Evolutionary conservation across 1,284 basidiomycete genomes (phyloP), one percentile per base, ranked within the genome.

Genomic region (Trametes pubescens): DNA sequence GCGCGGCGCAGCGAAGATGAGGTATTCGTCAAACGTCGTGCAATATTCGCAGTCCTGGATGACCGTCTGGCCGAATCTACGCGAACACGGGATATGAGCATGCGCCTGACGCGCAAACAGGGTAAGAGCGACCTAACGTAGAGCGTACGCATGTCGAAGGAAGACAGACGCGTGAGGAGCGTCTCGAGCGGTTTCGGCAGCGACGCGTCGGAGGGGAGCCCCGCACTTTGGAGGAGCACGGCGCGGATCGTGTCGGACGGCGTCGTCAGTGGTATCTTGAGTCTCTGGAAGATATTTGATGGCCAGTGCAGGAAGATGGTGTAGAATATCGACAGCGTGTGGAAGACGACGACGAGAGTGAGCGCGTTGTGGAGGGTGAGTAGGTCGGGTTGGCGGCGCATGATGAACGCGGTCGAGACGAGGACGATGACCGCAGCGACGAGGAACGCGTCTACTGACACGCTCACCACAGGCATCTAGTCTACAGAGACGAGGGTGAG

Each of bases 11-110:
- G 83, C 81, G 72, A 84, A 87, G 9, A 90, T 75, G 11, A 82
- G 82, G 72, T 85, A 91, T 65, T 91, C 88, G 22, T 81, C 73
- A 51, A 80, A 79, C 6, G 85, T 83, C 11, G 78, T 78, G 74
- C 90, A 92, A 72, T 88, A 84, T 21, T 81, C 79, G 74, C 90
- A 92, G 13, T 81, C 82, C 55, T 86, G 80, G 13, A 92, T 73
- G 2, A 83, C 82, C 26, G 80, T 75, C 72, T 92, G 91, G 22
- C 91, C 91, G 63, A 90, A 89, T 65, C 90, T 68, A 46, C 16
- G 35, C n/a, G 14, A 29, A 26, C 14, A 16, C 43, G 35, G 26
- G 32, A 18, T 44, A 4, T 56, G 18, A 51, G 43, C 13, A 35
- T n/a, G 37, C 88, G 65, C 21, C 46, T 21, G 29, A 14, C 29